A percentile compares a stretch with the other conserved stretches of the same genome.
phyloP scores from a whole-genome alignment of 2,329 filamentous ascomycete genomes.

The Penicillium digitatum region DNA sequence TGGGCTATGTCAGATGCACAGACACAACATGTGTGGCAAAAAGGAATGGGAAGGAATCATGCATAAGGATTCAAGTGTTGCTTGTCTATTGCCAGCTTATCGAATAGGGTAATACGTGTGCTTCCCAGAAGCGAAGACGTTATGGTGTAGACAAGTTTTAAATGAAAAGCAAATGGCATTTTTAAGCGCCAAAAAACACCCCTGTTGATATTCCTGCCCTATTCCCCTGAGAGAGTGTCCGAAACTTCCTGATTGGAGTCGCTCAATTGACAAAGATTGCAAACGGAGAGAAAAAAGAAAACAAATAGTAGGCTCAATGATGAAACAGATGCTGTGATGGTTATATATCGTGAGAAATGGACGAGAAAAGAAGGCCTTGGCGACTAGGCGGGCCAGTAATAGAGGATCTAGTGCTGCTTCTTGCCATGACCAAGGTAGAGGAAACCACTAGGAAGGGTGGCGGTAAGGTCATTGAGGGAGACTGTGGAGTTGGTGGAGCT shows the following conservation, averaged over 20 bases:
- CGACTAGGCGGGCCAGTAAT: conserved; percentile 4
- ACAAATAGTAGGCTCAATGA: neutral
- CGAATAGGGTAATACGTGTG: neutral
- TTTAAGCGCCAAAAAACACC: conserved; percentile 1
- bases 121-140: neutral
- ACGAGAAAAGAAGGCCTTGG: neutral
- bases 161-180: neutral
- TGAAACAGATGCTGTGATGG: conserved; percentile 15
- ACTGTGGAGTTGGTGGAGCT: conserved; percentile 19
- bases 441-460: conserved; percentile 24
- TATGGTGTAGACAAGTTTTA: neutral
- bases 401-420: conserved; percentile 10
- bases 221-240: neutral
- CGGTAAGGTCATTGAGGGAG: conserved; percentile 12
- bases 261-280: conserved; percentile 7
- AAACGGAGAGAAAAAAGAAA: conserved; percentile 4
- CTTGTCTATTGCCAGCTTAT: conserved; percentile 1
- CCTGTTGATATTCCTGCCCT: conserved; percentile 1
- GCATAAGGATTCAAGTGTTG: neutral
- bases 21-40: neutral
- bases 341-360: conserved; percentile 7
- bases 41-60: neutral
- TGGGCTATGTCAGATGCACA: conserved; percentile 1
- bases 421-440: conserved; percentile 28
- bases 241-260: conserved; percentile 5